Evolutionary conservation across 441 rosid species (phyloP), one percentile per base, ranked within the genome.

Genomic region (Gossypium gossypioides): DNA sequence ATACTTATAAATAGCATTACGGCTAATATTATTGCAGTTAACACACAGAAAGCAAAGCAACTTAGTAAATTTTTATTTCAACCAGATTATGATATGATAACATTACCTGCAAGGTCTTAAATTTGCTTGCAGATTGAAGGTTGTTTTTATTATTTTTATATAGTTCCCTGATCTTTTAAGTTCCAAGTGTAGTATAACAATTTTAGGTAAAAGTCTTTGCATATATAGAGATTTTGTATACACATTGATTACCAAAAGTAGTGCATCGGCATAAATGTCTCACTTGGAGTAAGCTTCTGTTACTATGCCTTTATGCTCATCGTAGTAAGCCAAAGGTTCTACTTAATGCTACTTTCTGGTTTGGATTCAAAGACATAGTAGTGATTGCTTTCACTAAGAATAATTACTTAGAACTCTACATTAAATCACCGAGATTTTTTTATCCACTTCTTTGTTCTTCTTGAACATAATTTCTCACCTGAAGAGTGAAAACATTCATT

Each of bases 21-120:
- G 2, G 44, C 60, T 18, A 51, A 52, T 8, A 4, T 50, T 27
- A 7, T 50, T 18, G 27, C 52, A 15, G 59, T 15, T 48, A 50
- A 15, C 25, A 46, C 19, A 46, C 54, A 46, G 22, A 24, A 8
- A 63, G 57, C 22, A 48, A 67, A 48, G 37, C 40, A 50, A 46
- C 24, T 67, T 19, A 15, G 58, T 48, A 67, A 48, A 13, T 48
- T 67, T 24, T 67, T 48, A 65, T 48, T 46, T 66, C 70, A 48
- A 24, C 70, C 56, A 22, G 56, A 46, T 24, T 24, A 24, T 46
- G 22, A 25, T 44, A 22, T 18, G 7, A 22, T 65, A 54, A 1
- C 56, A 13, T 44, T 22, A 18, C 50, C 68, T 9, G 29, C 24
- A 63, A 63, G 44, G 29, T 18, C 5, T 37, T 9, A 24, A 46